Base-by-base conservation (phyloP, 805 yeast genomes). In the Pichia membranifaciens region DNA sequence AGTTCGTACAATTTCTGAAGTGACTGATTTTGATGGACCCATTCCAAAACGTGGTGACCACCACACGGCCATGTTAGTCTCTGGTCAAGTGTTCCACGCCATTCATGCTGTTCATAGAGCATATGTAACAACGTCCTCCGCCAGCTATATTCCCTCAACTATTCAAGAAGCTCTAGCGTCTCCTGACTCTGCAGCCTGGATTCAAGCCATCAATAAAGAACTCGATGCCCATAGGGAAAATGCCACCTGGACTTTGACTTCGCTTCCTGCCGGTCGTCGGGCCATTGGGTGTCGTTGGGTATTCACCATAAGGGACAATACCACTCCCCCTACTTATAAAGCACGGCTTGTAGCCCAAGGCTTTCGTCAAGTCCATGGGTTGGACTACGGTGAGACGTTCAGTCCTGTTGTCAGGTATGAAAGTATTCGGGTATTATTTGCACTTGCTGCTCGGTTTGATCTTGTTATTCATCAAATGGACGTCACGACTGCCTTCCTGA, bases 401-500 rank as follows among this genome's bases (percentile, higher is more conserved):
- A 29, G 41, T 43, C 46, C 31, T 4, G 41, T 43, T 2, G 34
- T 43, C 29, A 3, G 37, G 17, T 41, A 43, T 45, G 44, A 43
- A 20, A 45, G 44, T n/a, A 46, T 51, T 20, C 39, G 54, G 5
- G 17, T 51, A 1, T 16, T 46, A 1, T 21, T 49, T 35, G 43
- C 41, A n/a, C 16, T 45, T 17, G 35, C 36, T 32, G 48, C 50
- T 2, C 48, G 42, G 32, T 49, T 48, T 23, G 31, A 25, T 16
- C n/a, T 45, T 9, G 5, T 17, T 1, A 40, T 51, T 21, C 48
- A 51, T 39, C 57, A 47, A 37, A 52, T 51, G 54, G 55, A 51
- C 44, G 52, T 51, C 17, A 50, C 47, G 9, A 51, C 51, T 15
- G 52, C 52, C 15, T 48, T 51, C 32, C 43, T 51, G 3, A 42